Base-by-base conservation (phyloP, 352 stramenopile genomes). In the Aphanomyces stellatus region DNA sequence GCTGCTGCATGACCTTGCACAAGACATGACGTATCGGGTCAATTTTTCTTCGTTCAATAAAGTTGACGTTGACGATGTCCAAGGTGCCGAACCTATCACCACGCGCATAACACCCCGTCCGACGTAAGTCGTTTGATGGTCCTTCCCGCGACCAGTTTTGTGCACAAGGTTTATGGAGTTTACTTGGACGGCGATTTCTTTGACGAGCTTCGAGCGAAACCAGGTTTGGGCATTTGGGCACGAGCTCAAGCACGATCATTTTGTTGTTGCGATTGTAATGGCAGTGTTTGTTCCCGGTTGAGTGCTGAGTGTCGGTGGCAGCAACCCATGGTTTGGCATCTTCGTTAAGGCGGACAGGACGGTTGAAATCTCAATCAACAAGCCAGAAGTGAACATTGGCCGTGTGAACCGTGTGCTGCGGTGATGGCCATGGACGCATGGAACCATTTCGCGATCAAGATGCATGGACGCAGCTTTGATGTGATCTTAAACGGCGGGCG, bases 111-210 rank as follows among this genome's bases (percentile, higher is more conserved):
- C 15, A 22, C 7, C 43, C n/a, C 7, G 7, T 13, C 22, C 7
- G 6, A 17, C 8, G 5, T 53, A 28, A 19, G 13, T n/a, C 8
- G 43, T 7, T 22, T 7, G 25, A 22, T 53, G 46, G 2, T 2
- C 8, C 13, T 53, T 22, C 46, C 46, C 1, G 46, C 8, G 10
- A 19, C 8, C 24, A 65, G 35, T 28, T 65, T 53, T 35, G 15
- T 55, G 37, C 24, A 65, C 25, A 4, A 17, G 30, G 8, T 10
- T 6, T 11, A 15, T 7, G 59, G 59, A 28, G 19, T 37, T 11
- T 65, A 43, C 31, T 40, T 65, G 5, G 59, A 65, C 3, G 59
- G 59, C 30, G 40, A 65, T 25, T 65, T 56, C 46, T 65, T 56
- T 2, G 59, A 25, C 25, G 59, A 61, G 8, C 15, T 19, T 5